phyloP scores from a whole-genome alignment of 176 grass and related monocot species.

The Avena sativa region DNA sequence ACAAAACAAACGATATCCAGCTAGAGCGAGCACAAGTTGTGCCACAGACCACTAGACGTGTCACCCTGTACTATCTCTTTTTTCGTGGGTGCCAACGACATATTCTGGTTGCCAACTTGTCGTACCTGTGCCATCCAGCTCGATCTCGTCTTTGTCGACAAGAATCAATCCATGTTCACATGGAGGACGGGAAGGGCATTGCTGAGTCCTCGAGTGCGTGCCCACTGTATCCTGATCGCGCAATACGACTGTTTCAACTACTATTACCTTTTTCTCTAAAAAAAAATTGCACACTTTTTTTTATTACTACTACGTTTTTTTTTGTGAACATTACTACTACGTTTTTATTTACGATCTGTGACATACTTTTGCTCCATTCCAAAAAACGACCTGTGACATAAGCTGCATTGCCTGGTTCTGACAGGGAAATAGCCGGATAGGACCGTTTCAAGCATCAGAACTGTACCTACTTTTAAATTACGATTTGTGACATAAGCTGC shows the following conservation, averaged over 20 bases:
- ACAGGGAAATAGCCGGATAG: no score
- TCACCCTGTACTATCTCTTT: neutral
- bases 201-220: neutral
- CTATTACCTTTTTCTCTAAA: no score
- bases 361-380: no score
- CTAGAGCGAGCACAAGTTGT: neutral
- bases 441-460: no score
- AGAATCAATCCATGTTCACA: neutral
- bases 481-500: no score
- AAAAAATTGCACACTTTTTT: no score
- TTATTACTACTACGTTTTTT: no score
- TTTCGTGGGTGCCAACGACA: neutral
- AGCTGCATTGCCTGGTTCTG: neutral
- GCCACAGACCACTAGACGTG: slow-evolving; percentile 1
- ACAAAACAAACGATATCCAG: neutral
- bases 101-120: neutral
- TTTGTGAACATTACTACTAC: no score
- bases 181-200: neutral
- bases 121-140: slow-evolving; percentile 5
- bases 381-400: neutral
- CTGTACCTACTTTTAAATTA: no score
- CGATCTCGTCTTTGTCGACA: neutral
- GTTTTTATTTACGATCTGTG: no score
- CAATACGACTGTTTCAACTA: neutral
- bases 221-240: neutral